These are phyloP conservation scores for Pluteus cervinus DNA, from an alignment of 768 basidiomycete species.

Conservation along the genomic window DNA sequence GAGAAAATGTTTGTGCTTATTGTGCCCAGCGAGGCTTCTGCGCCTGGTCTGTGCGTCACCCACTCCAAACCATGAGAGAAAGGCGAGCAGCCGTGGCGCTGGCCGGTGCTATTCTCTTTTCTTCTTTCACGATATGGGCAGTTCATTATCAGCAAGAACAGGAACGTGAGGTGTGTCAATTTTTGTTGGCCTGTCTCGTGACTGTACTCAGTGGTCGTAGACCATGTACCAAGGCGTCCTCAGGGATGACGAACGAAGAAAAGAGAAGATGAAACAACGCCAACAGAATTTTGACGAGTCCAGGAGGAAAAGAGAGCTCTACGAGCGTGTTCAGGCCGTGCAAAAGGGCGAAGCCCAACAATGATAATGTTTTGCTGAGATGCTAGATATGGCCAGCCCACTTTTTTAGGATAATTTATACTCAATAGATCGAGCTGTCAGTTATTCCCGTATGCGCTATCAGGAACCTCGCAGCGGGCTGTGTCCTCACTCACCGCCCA, in stretches of 20 bases:
- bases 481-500: no score
- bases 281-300: constrained; percentile 60
- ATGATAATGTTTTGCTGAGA: no score
- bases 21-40: constrained; percentile 6
- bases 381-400: no score
- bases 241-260: constrained; percentile 78
- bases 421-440: no score
- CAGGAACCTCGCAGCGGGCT: no score
- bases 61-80: constrained; percentile 39
- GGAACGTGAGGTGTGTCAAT: constrained; percentile 65
- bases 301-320: constrained; percentile 54
- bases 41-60: constrained; percentile 17
- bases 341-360: constrained; percentile 12
- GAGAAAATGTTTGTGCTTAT: constrained; percentile 8
- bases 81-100: constrained; percentile 71
- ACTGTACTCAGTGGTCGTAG: constrained; percentile 30
- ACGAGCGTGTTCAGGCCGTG: constrained; percentile 47
- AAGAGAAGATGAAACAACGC: constrained; percentile 62
- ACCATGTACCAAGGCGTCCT: constrained; percentile 90
- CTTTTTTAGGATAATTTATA: no score
- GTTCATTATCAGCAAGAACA: constrained; percentile 84
- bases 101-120: constrained; percentile 53
- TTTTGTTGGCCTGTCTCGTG: background rate
- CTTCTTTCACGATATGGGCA: constrained; percentile 74
- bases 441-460: no score